Percentiles rank a stretch among this genome's conserved stretches.
These are phyloP conservation scores for Dimocarpus longan DNA, from an alignment of 345 rosid genomes.

Conservation along the genomic window DNA sequence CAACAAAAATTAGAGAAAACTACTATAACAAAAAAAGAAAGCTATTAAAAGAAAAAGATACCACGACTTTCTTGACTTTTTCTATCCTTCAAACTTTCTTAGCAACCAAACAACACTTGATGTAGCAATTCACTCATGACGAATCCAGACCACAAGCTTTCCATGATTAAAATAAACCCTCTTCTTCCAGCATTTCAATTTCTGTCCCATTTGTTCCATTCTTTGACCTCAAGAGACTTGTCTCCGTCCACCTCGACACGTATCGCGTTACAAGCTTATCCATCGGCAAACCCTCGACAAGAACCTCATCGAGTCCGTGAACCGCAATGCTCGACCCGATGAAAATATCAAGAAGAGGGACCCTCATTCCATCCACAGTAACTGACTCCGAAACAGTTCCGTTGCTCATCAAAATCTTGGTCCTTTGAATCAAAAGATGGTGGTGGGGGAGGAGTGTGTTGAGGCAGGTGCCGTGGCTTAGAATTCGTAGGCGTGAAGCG, in stretches of 20 bases:
- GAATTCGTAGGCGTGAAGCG: conserved; percentile 10
- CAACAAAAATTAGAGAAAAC: too few relatives aligned
- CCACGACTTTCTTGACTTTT: too few relatives aligned
- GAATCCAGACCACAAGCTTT: too few relatives aligned
- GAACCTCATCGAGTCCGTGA: conserved; percentile 42
- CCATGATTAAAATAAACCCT: too few relatives aligned
- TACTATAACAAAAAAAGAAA: too few relatives aligned
- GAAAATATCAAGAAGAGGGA: conserved; percentile 37
- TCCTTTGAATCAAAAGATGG: conserved; percentile 5
- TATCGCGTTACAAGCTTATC: neutral
- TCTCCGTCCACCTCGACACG: neutral
- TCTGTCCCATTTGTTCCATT: neutral
- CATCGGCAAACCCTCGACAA: conserved; percentile 3
- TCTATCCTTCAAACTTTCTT: neutral
- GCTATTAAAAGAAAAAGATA: too few relatives aligned
- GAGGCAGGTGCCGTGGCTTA: conserved; percentile 6
- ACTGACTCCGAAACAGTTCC: conserved; percentile 16
- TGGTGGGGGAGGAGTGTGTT: conserved; percentile 29
- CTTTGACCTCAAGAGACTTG: neutral
- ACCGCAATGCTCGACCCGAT: conserved; percentile 30
- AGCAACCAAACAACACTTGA: neutral
- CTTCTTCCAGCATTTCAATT: neutral
- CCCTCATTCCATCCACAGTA: conserved; percentile 26
- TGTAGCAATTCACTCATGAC: neutral
- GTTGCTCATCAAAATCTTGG: conserved; percentile 6